These are phyloP conservation scores for Albugo laibachii DNA, from an alignment of 352 stramenopile genomes.

Conservation along the genomic window DNA sequence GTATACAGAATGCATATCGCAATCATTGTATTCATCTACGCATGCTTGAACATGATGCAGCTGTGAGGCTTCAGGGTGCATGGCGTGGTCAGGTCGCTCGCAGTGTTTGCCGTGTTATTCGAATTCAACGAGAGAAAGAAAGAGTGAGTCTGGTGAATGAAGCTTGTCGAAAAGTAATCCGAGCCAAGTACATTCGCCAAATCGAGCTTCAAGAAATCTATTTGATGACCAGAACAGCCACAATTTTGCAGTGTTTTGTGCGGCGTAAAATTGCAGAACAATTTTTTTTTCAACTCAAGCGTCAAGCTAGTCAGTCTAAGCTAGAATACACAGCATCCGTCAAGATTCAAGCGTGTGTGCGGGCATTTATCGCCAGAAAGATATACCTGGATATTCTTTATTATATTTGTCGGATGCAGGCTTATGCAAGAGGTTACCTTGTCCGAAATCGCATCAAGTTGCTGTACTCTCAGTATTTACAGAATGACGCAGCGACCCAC, in stretches of 20 bases:
- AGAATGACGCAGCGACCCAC: neutral
- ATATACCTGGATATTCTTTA: conserved; percentile 71
- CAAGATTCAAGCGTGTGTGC: conserved; percentile 29
- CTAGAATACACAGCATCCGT: conserved; percentile 14
- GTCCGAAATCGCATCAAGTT: conserved; percentile 30
- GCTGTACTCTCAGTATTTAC: conserved; percentile 22
- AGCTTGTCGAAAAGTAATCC: conserved; percentile 1
- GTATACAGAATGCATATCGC: conserved; percentile 28
- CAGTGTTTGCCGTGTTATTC: conserved; percentile 4
- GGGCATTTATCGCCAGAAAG: conserved; percentile 37
- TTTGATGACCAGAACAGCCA: conserved; percentile 14
- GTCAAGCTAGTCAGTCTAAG: no score
- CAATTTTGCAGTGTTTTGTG: conserved; percentile 21
- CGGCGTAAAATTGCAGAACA: conserved; percentile 4
- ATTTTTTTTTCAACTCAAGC: no score
- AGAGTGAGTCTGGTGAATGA: conserved; percentile 11
- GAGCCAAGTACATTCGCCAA: no score
- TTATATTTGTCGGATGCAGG: conserved; percentile 59
- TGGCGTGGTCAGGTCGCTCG: conserved; percentile 18
- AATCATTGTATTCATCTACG: conserved; percentile 6
- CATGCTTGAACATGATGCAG: conserved; percentile 10
- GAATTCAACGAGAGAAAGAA: conserved; percentile 6
- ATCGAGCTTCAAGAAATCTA: conserved; percentile 7
- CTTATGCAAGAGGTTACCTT: conserved; percentile 35
- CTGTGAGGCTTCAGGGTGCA: conserved; percentile 19